These are phyloP conservation scores for Yamadazyma insecticola DNA, from an alignment of 805 yeast species.

Conservation along the genomic window DNA sequence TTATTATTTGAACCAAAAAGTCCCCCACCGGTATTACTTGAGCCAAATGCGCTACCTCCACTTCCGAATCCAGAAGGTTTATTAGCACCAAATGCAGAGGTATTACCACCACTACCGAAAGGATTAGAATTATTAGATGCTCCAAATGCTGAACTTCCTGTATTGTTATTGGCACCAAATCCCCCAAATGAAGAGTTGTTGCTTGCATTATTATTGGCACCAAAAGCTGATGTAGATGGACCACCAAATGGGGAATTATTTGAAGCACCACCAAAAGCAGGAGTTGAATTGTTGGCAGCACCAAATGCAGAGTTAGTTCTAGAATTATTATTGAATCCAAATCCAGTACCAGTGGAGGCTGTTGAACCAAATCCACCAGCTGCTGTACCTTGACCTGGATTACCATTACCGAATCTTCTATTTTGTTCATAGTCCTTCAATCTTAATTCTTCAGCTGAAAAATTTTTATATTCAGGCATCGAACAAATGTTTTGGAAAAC, in stretches of 20 bases:
- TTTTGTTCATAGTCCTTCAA: slow-evolving; percentile 79
- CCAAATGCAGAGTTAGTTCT: slow-evolving; percentile 27
- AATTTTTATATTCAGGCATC: slow-evolving; percentile 87
- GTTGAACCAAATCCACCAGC: slow-evolving; percentile 31
- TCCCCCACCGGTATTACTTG: slow-evolving; percentile 9
- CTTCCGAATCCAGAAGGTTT: slow-evolving; percentile 15
- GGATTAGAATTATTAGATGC: slow-evolving; percentile 17
- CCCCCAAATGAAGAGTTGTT: slow-evolving; percentile 6
- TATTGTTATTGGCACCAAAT: slow-evolving; percentile 20
- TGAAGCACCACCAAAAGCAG: slow-evolving; percentile 21
- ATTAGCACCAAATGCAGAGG: slow-evolving; percentile 27
- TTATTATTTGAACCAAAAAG: slow-evolving; percentile 28
- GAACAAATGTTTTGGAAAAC: slow-evolving; percentile 70
- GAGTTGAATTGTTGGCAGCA: slow-evolving; percentile 20
- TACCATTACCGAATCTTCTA: slow-evolving; percentile 52
- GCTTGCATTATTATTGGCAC: slow-evolving; percentile 17
- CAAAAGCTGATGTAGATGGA: slow-evolving; percentile 23
- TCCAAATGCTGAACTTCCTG: slow-evolving; percentile 19
- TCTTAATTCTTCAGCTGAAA: slow-evolving; percentile 84
- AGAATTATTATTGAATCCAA: slow-evolving; percentile 28
- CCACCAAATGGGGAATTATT: slow-evolving; percentile 12
- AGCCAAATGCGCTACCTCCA: slow-evolving; percentile 5
- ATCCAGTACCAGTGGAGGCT: slow-evolving; percentile 24
- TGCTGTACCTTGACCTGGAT: slow-evolving; percentile 19
- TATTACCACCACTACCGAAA: slow-evolving; percentile 2